Conservation (phyloP, 371 early-diverging fungal species). For the Thermomucor indicae-seudaticae region DNA sequence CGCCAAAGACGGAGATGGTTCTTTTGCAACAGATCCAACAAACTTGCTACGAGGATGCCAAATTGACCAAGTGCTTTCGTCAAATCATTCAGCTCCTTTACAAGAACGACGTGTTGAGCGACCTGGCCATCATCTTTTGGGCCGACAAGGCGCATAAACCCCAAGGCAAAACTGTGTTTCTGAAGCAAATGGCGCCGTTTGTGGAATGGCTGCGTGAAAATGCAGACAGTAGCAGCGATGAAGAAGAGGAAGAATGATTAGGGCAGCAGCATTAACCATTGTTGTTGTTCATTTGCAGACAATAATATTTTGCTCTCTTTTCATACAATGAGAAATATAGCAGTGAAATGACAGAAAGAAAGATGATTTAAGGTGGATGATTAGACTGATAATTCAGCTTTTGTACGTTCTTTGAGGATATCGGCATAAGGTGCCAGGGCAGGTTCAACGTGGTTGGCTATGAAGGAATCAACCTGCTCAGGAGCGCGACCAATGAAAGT, state of each 20-base stretch:
- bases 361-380: no score
- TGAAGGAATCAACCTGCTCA: constrained; percentile 87
- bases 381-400: constrained; percentile 63
- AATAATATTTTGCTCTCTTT: no score
- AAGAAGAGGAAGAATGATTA: constrained; percentile 57
- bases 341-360: no score
- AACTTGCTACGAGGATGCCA: constrained; percentile 85
- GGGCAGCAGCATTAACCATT: no score
- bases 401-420: constrained; percentile 43
- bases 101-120: constrained; percentile 86
- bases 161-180: constrained; percentile 83
- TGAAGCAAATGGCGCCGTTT: constrained; percentile 91
- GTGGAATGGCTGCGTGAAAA: constrained; percentile 77
- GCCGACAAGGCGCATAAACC: constrained; percentile 83
- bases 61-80: constrained; percentile 81
- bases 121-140: constrained; percentile 91
- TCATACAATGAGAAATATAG: no score
- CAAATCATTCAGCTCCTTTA: constrained; percentile 79
- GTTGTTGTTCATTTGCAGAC: no score
- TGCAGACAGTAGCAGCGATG: constrained; percentile 72
- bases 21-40: constrained; percentile 81
- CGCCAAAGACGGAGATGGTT: constrained; percentile 81
- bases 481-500: constrained; percentile 96
- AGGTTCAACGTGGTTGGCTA: constrained; percentile 78
- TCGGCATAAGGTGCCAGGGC: constrained; percentile 80